Evolutionary conservation across 1,139 yeast genomes (phyloP), one percentile per base, ranked within the genome.

Genomic region (Kodamaea suecica): DNA sequence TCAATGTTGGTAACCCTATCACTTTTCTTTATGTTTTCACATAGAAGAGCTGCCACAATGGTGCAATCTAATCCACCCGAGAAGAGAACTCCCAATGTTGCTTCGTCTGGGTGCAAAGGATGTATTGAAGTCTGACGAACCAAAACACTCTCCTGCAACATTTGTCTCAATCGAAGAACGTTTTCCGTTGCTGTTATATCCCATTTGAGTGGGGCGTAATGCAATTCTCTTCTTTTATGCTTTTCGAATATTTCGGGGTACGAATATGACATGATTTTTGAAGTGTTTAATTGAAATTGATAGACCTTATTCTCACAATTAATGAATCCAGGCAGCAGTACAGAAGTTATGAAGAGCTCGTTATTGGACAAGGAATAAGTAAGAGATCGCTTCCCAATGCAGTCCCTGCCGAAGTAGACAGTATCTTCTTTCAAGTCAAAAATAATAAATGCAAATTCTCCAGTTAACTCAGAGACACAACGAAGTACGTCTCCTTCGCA

Each of bases 11-110:
- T 26, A 15, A 17, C n/a, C 9, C 11, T 11, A 7, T 15, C 17
- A 3, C 5, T 15, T 17, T 37, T 39, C 5, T 35, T 28, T 8
- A 38, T 35, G 36, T 63, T 57, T 31, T 61, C 58, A 33, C 66
- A 57, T n/a, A 66, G 43, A 13, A 68, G 37, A 1, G 63, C 63
- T 14, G 95, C 88, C 10, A 92, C 50, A 1, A 92, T 61, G 0
- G 97, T 83, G 54, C 98, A 92, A 50, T 92, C 98, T 7, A 92
- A 65, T 0, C 98, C 99, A 1, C 99, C 98, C 27, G 97, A 87
- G 53, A 87, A 92, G 23, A 92, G 60, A 1, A 92, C 66, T 0
- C 86, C 87, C 17, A 84, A 53, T 6, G 55, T 5, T 3, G 74
- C 56, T 17, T 52, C 63, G 2, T 50, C 41, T 7, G 56, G 43